Evolutionary conservation across 2,329 filamentous ascomycete species (phyloP), one percentile per base, ranked within the genome.

Genomic region (Xylaria sp.): DNA sequence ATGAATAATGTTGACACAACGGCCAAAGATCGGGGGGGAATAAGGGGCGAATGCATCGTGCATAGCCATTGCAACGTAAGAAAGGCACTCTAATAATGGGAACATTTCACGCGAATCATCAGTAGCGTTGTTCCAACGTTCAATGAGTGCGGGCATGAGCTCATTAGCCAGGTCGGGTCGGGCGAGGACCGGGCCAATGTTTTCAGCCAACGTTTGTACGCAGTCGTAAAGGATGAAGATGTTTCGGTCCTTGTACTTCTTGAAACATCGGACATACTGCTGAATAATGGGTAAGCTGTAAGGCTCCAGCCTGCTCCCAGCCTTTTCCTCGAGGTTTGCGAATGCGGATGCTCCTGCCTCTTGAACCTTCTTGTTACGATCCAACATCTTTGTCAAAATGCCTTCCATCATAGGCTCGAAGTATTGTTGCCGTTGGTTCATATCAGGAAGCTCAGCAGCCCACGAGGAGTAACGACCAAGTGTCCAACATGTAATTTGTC

Each of bases 161-260:
- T 93, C 86, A 70, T 91, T 87, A 46, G 94, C 90, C n/a, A 97
- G 87, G 60, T 94, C 88, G 7, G 91, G 91, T 69, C 89, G 86
- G n/a, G 93, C 91, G 72, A 99, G 85, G 39, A 91, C 89, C 7
- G 91, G 89, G 12, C 93, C 94, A 63, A 98, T 91, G 76, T 93
- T 91, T 80, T 99, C 96, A 3, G 96, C 96, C 65, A 99, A 84
- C 0, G 96, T 99, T 82, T 99, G 96, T 39, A 99, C 93, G 79
- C 96, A 98, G 81, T 99, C 96, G 82, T 99, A 99, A 39, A 99
- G 88, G 63, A 98, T 97, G 83, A 97, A 97, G 89, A 98, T 97
- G 83, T 99, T 99, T 76, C 93, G 91, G 80, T 98, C 95, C 85
- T 99, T 98, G 88, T 98, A 99, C 81, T 92, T 94, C 61, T 85